These are phyloP conservation scores for Coniophora puteana DNA, from an alignment of 1,284 basidiomycete genomes.

Conservation along the genomic window DNA sequence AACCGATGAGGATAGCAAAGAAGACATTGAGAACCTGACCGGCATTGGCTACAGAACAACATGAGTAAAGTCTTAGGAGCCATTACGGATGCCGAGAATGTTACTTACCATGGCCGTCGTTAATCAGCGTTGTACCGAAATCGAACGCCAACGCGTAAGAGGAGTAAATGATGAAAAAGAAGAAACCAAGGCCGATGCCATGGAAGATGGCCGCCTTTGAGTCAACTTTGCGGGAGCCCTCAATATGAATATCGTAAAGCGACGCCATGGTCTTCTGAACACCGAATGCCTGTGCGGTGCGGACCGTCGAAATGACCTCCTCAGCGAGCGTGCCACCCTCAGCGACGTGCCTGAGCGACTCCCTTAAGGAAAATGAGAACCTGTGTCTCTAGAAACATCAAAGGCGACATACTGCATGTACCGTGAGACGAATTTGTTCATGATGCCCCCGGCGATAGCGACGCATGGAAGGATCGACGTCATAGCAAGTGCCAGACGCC, in stretches of 20 bases:
- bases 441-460: constrained; percentile 67
- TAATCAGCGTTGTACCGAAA: constrained; percentile 78
- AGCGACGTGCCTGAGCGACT: constrained; percentile 71
- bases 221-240: constrained; percentile 55
- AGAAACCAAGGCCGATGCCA: constrained; percentile 65
- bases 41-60: constrained; percentile 38
- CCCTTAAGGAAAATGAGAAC: constrained; percentile 23
- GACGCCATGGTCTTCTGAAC: constrained; percentile 63
- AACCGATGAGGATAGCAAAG: constrained; percentile 79
- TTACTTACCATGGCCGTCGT: constrained; percentile 43
- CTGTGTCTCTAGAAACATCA: constrained; percentile 2
- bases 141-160: constrained; percentile 70
- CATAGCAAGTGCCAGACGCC: constrained; percentile 84
- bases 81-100: background rate
- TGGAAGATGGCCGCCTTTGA: constrained; percentile 63
- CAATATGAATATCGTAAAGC: constrained; percentile 68
- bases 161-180: constrained; percentile 80
- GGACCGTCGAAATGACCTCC: constrained; percentile 84
- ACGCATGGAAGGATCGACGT: constrained; percentile 88
- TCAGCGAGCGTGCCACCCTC: constrained; percentile 84
- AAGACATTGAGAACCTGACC: constrained; percentile 79
- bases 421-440: constrained; percentile 71
- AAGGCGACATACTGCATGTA: constrained; percentile 63
- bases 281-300: constrained; percentile 88
- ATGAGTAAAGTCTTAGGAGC: constrained; percentile 1